A percentile compares a stretch with the other conserved stretches of the same genome.
These are phyloP conservation scores for Mucor irregularis DNA, from an alignment of 371 early-diverging fungal species.

Conservation along the genomic window DNA sequence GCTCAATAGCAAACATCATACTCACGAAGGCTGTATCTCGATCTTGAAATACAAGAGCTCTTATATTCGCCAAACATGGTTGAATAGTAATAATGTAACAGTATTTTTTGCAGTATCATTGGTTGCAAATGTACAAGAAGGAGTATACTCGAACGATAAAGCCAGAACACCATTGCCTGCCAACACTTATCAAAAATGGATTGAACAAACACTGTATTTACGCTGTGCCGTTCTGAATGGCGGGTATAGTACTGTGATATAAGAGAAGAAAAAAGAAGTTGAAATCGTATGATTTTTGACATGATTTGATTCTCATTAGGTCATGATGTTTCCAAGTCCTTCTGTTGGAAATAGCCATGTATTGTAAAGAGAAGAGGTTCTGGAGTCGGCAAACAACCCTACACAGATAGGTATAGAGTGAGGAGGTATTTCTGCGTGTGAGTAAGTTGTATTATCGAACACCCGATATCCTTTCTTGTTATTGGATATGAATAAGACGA, in stretches of 20 bases:
- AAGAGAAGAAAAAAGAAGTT: slow-evolving; percentile 12
- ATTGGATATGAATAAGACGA: no score
- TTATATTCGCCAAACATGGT: slow-evolving; percentile 67
- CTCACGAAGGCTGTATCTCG: slow-evolving; percentile 47
- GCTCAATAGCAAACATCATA: slow-evolving; percentile 59
- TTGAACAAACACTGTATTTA: slow-evolving; percentile 34
- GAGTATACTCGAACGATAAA: slow-evolving; percentile 48
- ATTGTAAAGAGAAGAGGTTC: slow-evolving; percentile 32
- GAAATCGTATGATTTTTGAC: slow-evolving; percentile 7
- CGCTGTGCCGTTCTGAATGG: not conserved
- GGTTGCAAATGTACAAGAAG: slow-evolving; percentile 45
- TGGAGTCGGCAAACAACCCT: slow-evolving; percentile 37
- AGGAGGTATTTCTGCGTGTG: no score
- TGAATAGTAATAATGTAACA: slow-evolving; percentile 28
- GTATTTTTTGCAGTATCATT: slow-evolving; percentile 59
- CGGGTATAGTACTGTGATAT: slow-evolving; percentile 10
- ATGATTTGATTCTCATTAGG: not conserved
- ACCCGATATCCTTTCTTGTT: no score
- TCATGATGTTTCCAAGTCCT: slow-evolving; percentile 5
- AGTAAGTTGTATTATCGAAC: no score
- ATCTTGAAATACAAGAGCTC: slow-evolving; percentile 62
- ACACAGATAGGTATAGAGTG: slow-evolving; percentile 26
- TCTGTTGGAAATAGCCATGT: no score
- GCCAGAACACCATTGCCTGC: slow-evolving; percentile 58
- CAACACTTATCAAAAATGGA: slow-evolving; percentile 58